Evolutionary conservation across 1,284 basidiomycete species (phyloP), one percentile per base, ranked within the genome.

Genomic region (Cryptococcus sp.): DNA sequence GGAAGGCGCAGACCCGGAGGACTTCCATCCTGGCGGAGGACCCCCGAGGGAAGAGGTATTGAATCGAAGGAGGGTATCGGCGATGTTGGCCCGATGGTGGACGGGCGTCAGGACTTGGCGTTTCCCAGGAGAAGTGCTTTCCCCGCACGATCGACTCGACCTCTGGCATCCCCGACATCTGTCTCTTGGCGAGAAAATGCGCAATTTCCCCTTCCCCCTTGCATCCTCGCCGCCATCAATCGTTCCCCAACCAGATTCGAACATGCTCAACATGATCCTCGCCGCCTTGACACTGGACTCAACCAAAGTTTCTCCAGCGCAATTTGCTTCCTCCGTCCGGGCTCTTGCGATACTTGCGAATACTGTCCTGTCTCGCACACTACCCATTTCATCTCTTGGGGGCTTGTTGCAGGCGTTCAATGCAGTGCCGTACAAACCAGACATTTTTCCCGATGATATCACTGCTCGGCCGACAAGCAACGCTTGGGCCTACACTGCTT

Each of bases 321-420:
- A 71, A 22, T 76, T 70, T 47, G 65, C 66, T 1, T 55, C 71
- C 13, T 75, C 73, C 1, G 74, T 75, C 63, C 65, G 74, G 5
- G 78, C 78, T 10, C 63, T 77, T 7, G 78, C 76, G 19, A 76
- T 73, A 19, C 59, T 80, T 2, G 73, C 75, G 42, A 79, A 78
- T 60, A 75, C 78, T 1, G 70, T 80, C 1, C 58, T 77, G 1
- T 73, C 73, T 1, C 70, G 78, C 0, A 79, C 78, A 2, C 62
- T 79, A 0, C 78, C 78, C 4, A 69, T 76, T 13, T 61, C 70
- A 1, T 68, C 70, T 16, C 61, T 76, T 23, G 65, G 71, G 3
- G 46, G 53, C 0, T 62, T 80, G 2, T 61, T 79, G 11, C 54
- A 66, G 19, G 66, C 64, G 6, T 72, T 78, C 45, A 60, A 67